Conservation (phyloP, 495 filamentous ascomycete species). For the Chlorociboria aeruginascens region DNA sequence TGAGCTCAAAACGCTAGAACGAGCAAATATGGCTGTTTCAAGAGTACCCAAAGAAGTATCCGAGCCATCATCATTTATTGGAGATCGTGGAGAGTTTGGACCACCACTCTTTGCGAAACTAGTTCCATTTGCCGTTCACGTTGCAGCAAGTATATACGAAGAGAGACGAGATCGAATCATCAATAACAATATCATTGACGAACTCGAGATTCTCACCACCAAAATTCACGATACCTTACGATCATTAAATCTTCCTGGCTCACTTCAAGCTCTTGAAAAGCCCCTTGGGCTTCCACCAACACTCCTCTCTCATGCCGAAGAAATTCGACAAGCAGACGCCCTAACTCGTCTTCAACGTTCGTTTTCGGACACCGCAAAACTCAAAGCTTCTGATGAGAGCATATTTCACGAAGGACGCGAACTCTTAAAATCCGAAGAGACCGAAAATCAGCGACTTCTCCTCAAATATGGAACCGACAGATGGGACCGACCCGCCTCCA, state of each 20-base stretch:
- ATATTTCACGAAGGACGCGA: slow-evolving; percentile 75
- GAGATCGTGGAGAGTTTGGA: slow-evolving; percentile 68
- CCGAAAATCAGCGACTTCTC: slow-evolving; percentile 66
- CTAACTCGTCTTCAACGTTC: slow-evolving; percentile 58
- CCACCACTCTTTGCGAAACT: slow-evolving; percentile 80
- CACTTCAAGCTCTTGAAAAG: slow-evolving; percentile 88
- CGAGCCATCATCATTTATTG: slow-evolving; percentile 65
- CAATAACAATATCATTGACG: slow-evolving; percentile 72
- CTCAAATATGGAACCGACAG: slow-evolving; percentile 78
- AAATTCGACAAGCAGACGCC: slow-evolving; percentile 87
- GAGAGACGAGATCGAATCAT: slow-evolving; percentile 81
- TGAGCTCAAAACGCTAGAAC: slow-evolving; percentile 72
- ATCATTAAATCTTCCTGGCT: slow-evolving; percentile 82
- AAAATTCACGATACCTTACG: slow-evolving; percentile 70
- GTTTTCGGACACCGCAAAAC: slow-evolving; percentile 75
- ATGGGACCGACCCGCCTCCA: slow-evolving; percentile 63
- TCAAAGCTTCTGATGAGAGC: slow-evolving; percentile 61
- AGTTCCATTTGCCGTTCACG: slow-evolving; percentile 90
- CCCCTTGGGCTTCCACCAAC: slow-evolving; percentile 82
- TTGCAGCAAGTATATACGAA: slow-evolving; percentile 90
- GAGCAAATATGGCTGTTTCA: slow-evolving; percentile 77
- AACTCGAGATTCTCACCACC: slow-evolving; percentile 72
- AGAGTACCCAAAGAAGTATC: slow-evolving; percentile 75
- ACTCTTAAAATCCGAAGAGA: slow-evolving; percentile 63
- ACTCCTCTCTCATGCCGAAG: slow-evolving; percentile 81